Conservation (phyloP, 345 rosid genomes). For the Gossypium raimondii region DNA sequence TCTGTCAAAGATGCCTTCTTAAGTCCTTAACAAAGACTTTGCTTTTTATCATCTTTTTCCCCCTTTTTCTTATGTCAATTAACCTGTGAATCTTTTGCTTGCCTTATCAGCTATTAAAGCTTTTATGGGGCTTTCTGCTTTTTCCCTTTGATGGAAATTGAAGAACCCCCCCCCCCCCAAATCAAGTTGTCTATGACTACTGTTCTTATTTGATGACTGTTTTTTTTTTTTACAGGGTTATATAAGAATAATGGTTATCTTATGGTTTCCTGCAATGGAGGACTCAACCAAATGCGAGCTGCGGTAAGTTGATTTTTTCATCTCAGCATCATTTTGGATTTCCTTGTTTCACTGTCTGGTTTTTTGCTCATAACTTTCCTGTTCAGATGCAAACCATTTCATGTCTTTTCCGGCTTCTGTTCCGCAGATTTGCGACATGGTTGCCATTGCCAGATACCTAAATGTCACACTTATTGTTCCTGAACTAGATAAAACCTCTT, state of each 20-base stretch:
- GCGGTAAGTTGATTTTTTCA: slow-evolving; percentile 58
- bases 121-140: slow-evolving; percentile 4
- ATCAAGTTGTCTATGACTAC: slow-evolving; percentile 7
- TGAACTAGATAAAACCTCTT: slow-evolving; percentile 88
- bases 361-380: not conserved
- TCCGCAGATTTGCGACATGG: slow-evolving; percentile 94
- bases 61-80: not conserved
- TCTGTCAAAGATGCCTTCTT: slow-evolving; percentile 2
- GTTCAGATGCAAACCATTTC: not conserved
- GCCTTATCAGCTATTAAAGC: not conserved
- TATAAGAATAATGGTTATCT: slow-evolving; percentile 90
- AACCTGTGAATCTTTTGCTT: slow-evolving; percentile 11
- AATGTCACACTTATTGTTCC: slow-evolving; percentile 94
- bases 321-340: not conserved
- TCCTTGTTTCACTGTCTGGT: not conserved
- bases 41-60: not conserved
- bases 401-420: slow-evolving; percentile 21
- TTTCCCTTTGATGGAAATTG: not conserved
- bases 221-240: slow-evolving; percentile 46
- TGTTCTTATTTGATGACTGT: slow-evolving; percentile 9
- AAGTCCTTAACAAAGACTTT: slow-evolving; percentile 8
- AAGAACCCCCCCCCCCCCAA: slow-evolving; percentile 4
- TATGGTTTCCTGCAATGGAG: slow-evolving; percentile 96
- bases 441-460: slow-evolving; percentile 74
- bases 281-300: slow-evolving; percentile 98